These are phyloP conservation scores for Hypoxylon sp. DNA, from an alignment of 2,329 filamentous ascomycete species.

Conservation along the genomic window DNA sequence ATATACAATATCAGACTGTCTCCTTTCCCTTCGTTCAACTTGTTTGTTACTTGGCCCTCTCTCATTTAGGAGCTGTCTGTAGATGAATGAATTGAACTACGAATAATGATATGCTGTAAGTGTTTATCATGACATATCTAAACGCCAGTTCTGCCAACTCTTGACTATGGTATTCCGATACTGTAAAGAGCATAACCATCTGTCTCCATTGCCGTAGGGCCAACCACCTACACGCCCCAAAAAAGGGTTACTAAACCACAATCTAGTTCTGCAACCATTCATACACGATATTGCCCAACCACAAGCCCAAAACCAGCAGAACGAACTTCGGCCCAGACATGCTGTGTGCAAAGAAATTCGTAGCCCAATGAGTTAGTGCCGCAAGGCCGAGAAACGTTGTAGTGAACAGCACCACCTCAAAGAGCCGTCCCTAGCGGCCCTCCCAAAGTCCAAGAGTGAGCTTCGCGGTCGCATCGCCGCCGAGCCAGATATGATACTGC, in stretches of 20 bases:
- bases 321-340: neutral
- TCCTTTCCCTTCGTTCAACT: no score
- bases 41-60: no score
- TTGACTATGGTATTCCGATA: neutral
- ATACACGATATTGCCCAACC: conserved; percentile 48
- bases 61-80: no score
- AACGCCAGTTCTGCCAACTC: no score
- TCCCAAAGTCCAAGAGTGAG: conserved; percentile 54
- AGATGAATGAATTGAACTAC: no score
- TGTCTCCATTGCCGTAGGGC: neutral
- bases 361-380: conserved; percentile 45
- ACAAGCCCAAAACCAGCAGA: conserved; percentile 41
- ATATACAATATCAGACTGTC: no score
- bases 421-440: conserved; percentile 25
- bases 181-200: neutral
- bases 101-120: no score
- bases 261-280: conserved; percentile 26
- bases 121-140: no score
- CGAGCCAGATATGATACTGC: conserved; percentile 74
- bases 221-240: no score
- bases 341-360: conserved; percentile 39
- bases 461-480: conserved; percentile 68
- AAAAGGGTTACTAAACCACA: neutral
- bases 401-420: conserved; percentile 50
- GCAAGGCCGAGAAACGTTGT: conserved; percentile 49